Conservation (phyloP, 1,284 basidiomycete species). For the Omphalotus olearius region DNA sequence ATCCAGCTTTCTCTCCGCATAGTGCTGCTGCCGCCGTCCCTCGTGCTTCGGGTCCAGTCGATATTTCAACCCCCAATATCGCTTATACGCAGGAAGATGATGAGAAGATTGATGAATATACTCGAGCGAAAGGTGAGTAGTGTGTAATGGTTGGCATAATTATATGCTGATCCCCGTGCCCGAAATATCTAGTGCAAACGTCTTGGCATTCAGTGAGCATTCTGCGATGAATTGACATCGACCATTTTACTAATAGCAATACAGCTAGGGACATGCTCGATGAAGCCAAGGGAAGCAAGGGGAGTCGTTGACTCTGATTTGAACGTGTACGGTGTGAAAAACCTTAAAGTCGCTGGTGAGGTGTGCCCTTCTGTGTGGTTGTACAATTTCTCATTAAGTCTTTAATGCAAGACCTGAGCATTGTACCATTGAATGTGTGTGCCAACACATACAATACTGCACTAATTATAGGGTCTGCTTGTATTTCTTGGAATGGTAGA, state of each 20-base stretch:
- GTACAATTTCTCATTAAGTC: not conserved
- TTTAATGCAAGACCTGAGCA: slow-evolving; percentile 27
- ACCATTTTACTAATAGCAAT: no score
- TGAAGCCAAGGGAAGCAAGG: slow-evolving; percentile 52
- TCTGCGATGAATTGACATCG: not conserved
- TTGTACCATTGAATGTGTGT: slow-evolving; percentile 26
- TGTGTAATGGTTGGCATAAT: not conserved
- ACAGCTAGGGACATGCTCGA: slow-evolving; percentile 64
- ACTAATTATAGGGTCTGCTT: slow-evolving; percentile 10
- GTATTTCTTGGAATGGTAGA: not conserved
- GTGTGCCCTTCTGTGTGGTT: not conserved
- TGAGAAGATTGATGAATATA: slow-evolving; percentile 42
- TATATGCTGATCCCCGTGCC: not conserved
- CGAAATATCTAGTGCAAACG: slow-evolving; percentile 31
- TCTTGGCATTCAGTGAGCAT: slow-evolving; percentile 52
- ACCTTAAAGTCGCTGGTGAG: slow-evolving; percentile 52
- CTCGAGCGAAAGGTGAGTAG: slow-evolving; percentile 24
- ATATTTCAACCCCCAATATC: slow-evolving; percentile 40
- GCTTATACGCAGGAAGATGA: slow-evolving; percentile 56
- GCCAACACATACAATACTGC: slow-evolving; percentile 17
- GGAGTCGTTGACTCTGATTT: slow-evolving; percentile 61
- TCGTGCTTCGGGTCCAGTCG: slow-evolving; percentile 30
- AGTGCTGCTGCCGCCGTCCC: slow-evolving; percentile 37
- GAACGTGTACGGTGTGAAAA: slow-evolving; percentile 58
- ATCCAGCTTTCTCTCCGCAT: slow-evolving; percentile 46